Conservation (phyloP, 164 flowering plant genomes). For the Tetracentron sinense region DNA sequence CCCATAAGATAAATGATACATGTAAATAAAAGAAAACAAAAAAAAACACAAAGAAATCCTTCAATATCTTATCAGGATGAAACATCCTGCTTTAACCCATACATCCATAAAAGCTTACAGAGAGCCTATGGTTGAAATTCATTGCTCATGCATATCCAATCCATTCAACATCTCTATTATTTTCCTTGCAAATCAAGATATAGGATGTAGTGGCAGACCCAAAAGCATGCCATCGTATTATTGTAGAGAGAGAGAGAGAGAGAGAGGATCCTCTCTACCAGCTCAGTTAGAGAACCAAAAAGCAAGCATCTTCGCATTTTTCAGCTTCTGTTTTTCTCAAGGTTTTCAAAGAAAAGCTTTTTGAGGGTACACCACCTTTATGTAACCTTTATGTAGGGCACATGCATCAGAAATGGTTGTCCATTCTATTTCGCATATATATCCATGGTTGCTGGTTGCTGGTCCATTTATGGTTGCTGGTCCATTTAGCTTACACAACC, state of each 20-base stretch:
- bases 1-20: too few species aligned
- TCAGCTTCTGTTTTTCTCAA: background rate
- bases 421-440: too few species aligned
- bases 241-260: too few species aligned
- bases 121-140: constrained; percentile 8
- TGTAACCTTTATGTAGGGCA: constrained; percentile 6
- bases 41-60: background rate
- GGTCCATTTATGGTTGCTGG: too few species aligned
- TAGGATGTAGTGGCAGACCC: constrained; percentile 13
- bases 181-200: constrained; percentile 22
- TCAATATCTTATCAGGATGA: constrained; percentile 1
- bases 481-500: too few species aligned
- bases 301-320: background rate
- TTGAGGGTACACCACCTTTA: background rate
- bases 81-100: constrained; percentile 1
- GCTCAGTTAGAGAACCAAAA: background rate
- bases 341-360: constrained; percentile 3
- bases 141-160: constrained; percentile 4
- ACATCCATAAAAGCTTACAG: constrained; percentile 7
- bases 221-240: background rate
- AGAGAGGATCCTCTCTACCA: background rate
- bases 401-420: background rate
- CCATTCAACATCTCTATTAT: background rate
- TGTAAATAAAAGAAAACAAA: too few species aligned
- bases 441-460: too few species aligned